Conservation (phyloP, 257 asterid genomes). For the Coffea canephora region DNA sequence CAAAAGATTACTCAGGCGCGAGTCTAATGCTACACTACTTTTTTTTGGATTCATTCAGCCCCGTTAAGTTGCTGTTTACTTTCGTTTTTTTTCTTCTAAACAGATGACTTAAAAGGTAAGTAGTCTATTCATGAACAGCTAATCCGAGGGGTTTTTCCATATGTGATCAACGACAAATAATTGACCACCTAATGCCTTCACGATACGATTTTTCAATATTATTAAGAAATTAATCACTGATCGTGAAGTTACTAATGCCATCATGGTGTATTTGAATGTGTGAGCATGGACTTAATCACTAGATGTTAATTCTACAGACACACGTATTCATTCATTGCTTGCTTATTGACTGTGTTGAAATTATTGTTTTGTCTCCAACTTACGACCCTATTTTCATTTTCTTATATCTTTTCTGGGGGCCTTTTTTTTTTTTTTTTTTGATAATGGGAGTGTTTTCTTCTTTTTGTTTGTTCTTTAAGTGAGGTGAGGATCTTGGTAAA, state of each 20-base stretch:
- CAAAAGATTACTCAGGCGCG: conserved; percentile 21
- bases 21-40: background rate
- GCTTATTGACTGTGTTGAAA: too few relatives aligned
- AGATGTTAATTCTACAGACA: too few relatives aligned
- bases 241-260: too few relatives aligned
- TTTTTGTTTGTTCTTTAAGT: background rate
- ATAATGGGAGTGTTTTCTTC: background rate
- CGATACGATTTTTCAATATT: too few relatives aligned
- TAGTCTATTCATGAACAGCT: background rate
- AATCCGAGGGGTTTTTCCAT: background rate
- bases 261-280: background rate
- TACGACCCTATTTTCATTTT: background rate
- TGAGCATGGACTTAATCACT: too few relatives aligned
- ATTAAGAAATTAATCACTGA: too few relatives aligned
- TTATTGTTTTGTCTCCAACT: background rate
- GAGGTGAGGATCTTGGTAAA: conserved; percentile 17
- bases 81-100: background rate
- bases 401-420: too few relatives aligned
- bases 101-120: background rate
- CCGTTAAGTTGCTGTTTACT: background rate
- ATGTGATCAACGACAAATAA: background rate
- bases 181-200: background rate
- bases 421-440: background rate
- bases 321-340: too few relatives aligned
- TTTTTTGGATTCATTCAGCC: background rate